These are phyloP conservation scores for Pyracantha coccinea DNA, from an alignment of 331 rosid genomes.

Conservation along the genomic window DNA sequence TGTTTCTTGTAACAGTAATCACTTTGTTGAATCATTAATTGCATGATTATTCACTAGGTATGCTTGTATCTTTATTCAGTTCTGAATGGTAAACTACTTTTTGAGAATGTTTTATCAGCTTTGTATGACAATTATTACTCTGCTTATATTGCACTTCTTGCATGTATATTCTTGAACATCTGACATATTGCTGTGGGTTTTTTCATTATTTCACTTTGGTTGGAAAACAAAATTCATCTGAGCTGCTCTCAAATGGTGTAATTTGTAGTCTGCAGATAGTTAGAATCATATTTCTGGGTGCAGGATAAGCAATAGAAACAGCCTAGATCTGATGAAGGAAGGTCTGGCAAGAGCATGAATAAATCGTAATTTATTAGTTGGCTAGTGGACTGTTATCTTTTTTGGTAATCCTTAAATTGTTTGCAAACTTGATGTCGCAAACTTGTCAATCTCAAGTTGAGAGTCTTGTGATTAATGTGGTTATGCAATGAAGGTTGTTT, in stretches of 20 bases:
- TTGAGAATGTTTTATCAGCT: background rate
- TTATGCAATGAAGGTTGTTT: too few species aligned
- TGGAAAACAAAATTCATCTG: background rate
- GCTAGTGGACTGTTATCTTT: background rate
- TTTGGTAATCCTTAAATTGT: background rate
- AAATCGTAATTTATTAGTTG: background rate
- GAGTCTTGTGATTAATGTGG: background rate
- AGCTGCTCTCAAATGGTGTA: background rate
- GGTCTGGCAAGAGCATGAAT: background rate
- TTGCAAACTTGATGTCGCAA: background rate
- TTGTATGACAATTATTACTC: background rate
- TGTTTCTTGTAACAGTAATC: background rate
- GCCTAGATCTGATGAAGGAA: background rate
- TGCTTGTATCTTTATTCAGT: background rate
- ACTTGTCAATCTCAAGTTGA: background rate
- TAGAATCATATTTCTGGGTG: background rate
- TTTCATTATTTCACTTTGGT: background rate
- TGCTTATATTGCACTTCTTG: background rate
- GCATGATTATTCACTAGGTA: too few species aligned
- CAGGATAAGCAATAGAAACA: background rate
- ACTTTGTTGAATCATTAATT: too few species aligned
- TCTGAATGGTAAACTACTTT: constrained; percentile 1
- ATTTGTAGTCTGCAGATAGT: background rate
- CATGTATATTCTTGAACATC: background rate
- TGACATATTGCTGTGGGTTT: background rate